phyloP scores from a whole-genome alignment of 1,284 basidiomycete species.

The Ceratobasidium papillatum region DNA sequence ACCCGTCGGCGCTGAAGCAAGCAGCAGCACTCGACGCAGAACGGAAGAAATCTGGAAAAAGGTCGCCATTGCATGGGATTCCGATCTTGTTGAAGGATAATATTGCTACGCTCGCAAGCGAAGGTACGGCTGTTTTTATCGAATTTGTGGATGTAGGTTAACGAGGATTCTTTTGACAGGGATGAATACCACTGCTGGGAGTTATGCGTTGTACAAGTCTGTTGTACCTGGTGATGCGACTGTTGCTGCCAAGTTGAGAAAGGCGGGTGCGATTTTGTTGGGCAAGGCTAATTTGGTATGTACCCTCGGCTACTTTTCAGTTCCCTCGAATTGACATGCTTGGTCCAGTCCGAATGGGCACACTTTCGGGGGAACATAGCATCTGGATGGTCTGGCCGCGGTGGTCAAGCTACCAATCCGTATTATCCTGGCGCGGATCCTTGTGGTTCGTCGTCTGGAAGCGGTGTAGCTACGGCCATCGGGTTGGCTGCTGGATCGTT shows the following conservation, averaged over 20 bases:
- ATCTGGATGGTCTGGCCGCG: conserved; percentile 72
- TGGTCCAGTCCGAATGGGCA: conserved; percentile 64
- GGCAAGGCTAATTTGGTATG: conserved; percentile 65
- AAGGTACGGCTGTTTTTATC: conserved; percentile 17
- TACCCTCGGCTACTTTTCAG: neutral
- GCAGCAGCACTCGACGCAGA: conserved; percentile 46
- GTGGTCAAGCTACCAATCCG: conserved; percentile 68
- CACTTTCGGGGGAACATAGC: conserved; percentile 61
- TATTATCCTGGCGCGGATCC: conserved; percentile 70
- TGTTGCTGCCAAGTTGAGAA: conserved; percentile 66
- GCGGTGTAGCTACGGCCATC: conserved; percentile 67
- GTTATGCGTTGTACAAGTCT: conserved; percentile 64
- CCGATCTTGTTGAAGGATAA: conserved; percentile 51
- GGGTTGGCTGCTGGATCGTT: conserved; percentile 58
- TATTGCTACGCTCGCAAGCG: conserved; percentile 45
- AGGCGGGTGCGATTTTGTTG: conserved; percentile 68
- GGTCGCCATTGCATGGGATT: conserved; percentile 49
- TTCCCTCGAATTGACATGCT: neutral
- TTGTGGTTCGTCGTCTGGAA: conserved; percentile 72
- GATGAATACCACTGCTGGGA: conserved; percentile 54
- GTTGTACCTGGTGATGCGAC: conserved; percentile 69
- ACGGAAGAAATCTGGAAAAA: conserved; percentile 27
- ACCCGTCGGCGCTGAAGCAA: conserved; percentile 45
- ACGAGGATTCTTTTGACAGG: conserved; percentile 6
- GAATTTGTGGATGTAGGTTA: neutral